Evolutionary conservation across 2,329 filamentous ascomycete genomes (phyloP).

Genomic region (Aspergillus quadricinctus): DNA sequence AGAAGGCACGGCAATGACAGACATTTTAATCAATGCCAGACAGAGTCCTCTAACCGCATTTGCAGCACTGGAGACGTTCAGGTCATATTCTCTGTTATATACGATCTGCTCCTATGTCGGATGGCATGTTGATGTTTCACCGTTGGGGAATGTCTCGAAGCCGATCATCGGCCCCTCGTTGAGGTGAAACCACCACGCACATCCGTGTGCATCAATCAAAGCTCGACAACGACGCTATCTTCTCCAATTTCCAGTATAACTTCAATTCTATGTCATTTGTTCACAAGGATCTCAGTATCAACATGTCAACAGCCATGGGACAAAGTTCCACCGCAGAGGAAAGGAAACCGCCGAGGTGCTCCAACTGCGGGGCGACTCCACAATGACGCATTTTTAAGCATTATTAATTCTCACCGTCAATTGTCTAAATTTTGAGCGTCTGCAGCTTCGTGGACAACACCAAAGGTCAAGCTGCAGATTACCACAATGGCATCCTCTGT

Average conservation of each 20-base stretch:
- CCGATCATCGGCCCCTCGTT: too few species aligned
- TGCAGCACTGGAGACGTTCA: too few species aligned
- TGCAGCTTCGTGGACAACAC: neutral
- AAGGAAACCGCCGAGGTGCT: neutral
- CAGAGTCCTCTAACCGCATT: too few species aligned
- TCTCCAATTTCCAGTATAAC: too few species aligned
- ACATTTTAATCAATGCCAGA: too few species aligned
- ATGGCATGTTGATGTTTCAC: neutral
- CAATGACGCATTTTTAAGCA: neutral
- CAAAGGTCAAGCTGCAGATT: neutral
- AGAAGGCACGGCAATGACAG: too few species aligned
- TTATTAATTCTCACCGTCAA: neutral
- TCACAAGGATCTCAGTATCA: neutral
- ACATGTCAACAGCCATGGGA: neutral
- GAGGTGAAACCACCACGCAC: too few species aligned
- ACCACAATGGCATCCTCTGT: conserved; percentile 10
- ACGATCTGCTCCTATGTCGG: neutral
- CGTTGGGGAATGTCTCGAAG: too few species aligned
- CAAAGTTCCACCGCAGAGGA: neutral
- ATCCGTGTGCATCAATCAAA: too few species aligned
- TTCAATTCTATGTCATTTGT: too few species aligned
- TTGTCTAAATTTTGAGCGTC: neutral
- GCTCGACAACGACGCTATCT: too few species aligned
- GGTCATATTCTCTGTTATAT: too few species aligned
- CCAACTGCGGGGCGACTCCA: neutral